phyloP scores from a whole-genome alignment of 768 basidiomycete genomes.

The Neoboletus magnificus region DNA sequence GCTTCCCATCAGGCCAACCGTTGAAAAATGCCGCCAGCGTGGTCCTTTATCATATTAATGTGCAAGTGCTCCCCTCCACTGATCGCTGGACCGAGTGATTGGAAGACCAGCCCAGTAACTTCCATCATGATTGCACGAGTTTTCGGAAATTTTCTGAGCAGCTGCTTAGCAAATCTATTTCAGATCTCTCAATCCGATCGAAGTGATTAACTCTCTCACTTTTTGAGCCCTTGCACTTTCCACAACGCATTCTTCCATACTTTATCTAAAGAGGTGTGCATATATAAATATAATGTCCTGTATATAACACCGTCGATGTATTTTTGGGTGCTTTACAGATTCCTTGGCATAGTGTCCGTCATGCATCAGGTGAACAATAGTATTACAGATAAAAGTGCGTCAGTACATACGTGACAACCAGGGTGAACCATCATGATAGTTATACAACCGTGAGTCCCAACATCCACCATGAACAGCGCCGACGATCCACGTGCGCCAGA shows the following conservation, averaged over 20 bases:
- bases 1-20: no score
- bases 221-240: not conserved
- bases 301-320: not conserved
- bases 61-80: not conserved
- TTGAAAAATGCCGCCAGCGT: no score
- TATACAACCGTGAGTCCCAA: constrained; percentile 20
- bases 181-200: not conserved
- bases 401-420: constrained; percentile 14
- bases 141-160: no score
- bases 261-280: not conserved
- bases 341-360: not conserved
- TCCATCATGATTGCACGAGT: no score
- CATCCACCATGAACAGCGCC: constrained; percentile 10
- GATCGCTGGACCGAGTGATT: not conserved
- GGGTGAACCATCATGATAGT: constrained; percentile 10
- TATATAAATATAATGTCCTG: not conserved
- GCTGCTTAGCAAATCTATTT: no score
- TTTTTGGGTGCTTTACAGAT: not conserved
- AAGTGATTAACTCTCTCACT: not conserved
- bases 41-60: no score
- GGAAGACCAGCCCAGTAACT: not conserved
- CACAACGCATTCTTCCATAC: not conserved
- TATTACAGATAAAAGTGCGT: constrained; percentile 22
- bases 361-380: not conserved
- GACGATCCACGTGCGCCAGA: constrained; percentile 15